Evolutionary conservation across 2,329 filamentous ascomycete genomes (phyloP), one percentile per base, ranked within the genome.

Genomic region (Penicillium sp.): DNA sequence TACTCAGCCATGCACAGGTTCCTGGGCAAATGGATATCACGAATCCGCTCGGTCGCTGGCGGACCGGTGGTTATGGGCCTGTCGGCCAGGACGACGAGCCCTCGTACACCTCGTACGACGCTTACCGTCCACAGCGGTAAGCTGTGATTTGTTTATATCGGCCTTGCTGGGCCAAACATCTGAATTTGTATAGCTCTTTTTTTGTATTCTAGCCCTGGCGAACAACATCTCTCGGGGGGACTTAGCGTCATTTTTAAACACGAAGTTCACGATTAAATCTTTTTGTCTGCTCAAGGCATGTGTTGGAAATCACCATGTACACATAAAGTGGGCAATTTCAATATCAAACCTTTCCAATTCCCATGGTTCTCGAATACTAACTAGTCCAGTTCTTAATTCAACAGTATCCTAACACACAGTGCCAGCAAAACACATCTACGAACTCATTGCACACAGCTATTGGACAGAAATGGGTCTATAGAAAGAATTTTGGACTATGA

Each of bases 1-100:
- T 79, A 9, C 63, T 79, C 19, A 68, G 60, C 29, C 68, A 76
- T 53, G 72, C 72, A 2, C 75, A 78, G 53, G 62, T 51, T 5
- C 72, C 71, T 0, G 70, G 57, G 27, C 65, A 62, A 25, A 60
- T 40, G 5, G 66, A 65, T 25, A 43, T 39, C 15, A 25, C 55
- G 25, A 62, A 58, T 47, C 61, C 69, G 8, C 50, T 75, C 5
- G 68, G 72, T 50, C 68, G 70, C 48, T 76, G 75, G 74, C 70
- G 68, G 21, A 61, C 68, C 3, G 63, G 68, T 38, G 72, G 73
- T 8, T 76, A 76, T 52, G 73, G 73, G 6, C 73, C 72, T 61
- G 65, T 76, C 19, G 66, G 67, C 8, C 72, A 75, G 62, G 72
- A 76, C 15, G 70, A 72, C 7, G 59, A 64, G 50, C 63, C 67